Conservation (phyloP, 352 stramenopile genomes). For the Pythium apleroticum region DNA sequence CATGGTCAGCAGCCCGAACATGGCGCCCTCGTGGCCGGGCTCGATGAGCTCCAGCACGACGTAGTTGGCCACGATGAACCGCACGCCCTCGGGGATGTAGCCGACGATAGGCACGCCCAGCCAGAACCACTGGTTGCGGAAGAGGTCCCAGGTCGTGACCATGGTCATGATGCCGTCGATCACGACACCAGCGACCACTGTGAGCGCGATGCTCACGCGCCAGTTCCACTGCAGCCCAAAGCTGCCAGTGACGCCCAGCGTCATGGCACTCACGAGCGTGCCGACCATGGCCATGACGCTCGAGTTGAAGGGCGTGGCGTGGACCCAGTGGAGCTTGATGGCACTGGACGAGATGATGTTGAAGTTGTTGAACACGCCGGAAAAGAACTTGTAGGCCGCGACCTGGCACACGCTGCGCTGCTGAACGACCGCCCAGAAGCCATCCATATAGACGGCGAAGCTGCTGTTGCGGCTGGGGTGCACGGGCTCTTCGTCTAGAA, state of each 20-base stretch:
- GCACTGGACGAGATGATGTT: slow-evolving; percentile 17
- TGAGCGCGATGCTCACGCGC: slow-evolving; percentile 21
- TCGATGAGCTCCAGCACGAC: slow-evolving; percentile 27
- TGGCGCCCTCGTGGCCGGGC: slow-evolving; percentile 16
- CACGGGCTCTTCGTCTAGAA: slow-evolving; percentile 30
- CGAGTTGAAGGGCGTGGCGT: slow-evolving; percentile 25
- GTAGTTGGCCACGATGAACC: slow-evolving; percentile 29
- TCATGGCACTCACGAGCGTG: slow-evolving; percentile 14
- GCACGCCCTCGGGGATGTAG: slow-evolving; percentile 24
- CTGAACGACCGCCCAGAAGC: slow-evolving; percentile 32
- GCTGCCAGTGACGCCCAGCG: slow-evolving; percentile 19
- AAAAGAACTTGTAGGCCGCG: slow-evolving; percentile 30
- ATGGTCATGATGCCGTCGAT: slow-evolving; percentile 29
- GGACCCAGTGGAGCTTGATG: slow-evolving; percentile 28
- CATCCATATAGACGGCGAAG: slow-evolving; percentile 25
- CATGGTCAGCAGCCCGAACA: slow-evolving; percentile 38
- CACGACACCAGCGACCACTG: slow-evolving; percentile 11
- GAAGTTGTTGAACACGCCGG: slow-evolving; percentile 27
- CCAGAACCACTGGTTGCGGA: slow-evolving; percentile 29
- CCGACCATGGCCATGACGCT: slow-evolving; percentile 23
- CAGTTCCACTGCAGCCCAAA: slow-evolving; percentile 32
- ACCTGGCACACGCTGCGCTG: slow-evolving; percentile 33
- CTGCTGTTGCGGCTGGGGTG: not conserved
- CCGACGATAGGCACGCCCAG: slow-evolving; percentile 19
- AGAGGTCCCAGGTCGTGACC: slow-evolving; percentile 29